A percentile compares a stretch with the other conserved stretches of the same genome.
These are phyloP conservation scores for Exophiala alcalophila DNA, from an alignment of 2,329 filamentous ascomycete genomes.

Conservation along the genomic window DNA sequence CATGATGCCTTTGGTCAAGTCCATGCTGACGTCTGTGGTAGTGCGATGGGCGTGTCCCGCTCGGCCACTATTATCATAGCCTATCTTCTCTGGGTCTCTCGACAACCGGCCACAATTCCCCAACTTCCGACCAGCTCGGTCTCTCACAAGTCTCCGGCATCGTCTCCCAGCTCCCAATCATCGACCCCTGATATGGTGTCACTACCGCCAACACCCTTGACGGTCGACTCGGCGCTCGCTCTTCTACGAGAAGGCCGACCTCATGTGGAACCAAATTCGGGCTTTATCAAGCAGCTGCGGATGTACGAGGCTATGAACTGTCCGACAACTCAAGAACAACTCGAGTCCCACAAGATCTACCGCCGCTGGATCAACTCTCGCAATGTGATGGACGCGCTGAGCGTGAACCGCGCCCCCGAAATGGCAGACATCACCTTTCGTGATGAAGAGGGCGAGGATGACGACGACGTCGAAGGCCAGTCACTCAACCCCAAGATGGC, in stretches of 20 bases:
- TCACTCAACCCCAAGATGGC: slow-evolving; percentile 3
- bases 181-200: slow-evolving; percentile 43
- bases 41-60: slow-evolving; percentile 94
- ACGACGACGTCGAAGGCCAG: slow-evolving; percentile 19
- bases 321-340: slow-evolving; percentile 62
- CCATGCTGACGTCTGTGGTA: slow-evolving; percentile 45
- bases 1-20: slow-evolving; percentile 17
- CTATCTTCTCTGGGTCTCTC: slow-evolving; percentile 65
- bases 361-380: slow-evolving; percentile 72
- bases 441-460: slow-evolving; percentile 46
- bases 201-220: slow-evolving; percentile 51
- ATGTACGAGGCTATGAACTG: slow-evolving; percentile 87
- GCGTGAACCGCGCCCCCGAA: slow-evolving; percentile 74
- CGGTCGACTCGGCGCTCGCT: slow-evolving; percentile 55
- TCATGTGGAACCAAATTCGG: slow-evolving; percentile 82
- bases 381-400: slow-evolving; percentile 65
- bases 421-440: slow-evolving; percentile 73
- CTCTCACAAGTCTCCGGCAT: slow-evolving; percentile 35
- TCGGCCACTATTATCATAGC: slow-evolving; percentile 82
- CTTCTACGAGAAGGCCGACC: slow-evolving; percentile 68
- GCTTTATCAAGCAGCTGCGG: slow-evolving; percentile 85
- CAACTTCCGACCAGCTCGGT: not conserved
- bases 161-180: slow-evolving; percentile 1
- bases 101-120: slow-evolving; percentile 17
- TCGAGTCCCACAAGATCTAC: slow-evolving; percentile 64